These are phyloP conservation scores for Cordyceps cateniannulata DNA, from an alignment of 2,329 filamentous ascomycete species.

Conservation along the genomic window DNA sequence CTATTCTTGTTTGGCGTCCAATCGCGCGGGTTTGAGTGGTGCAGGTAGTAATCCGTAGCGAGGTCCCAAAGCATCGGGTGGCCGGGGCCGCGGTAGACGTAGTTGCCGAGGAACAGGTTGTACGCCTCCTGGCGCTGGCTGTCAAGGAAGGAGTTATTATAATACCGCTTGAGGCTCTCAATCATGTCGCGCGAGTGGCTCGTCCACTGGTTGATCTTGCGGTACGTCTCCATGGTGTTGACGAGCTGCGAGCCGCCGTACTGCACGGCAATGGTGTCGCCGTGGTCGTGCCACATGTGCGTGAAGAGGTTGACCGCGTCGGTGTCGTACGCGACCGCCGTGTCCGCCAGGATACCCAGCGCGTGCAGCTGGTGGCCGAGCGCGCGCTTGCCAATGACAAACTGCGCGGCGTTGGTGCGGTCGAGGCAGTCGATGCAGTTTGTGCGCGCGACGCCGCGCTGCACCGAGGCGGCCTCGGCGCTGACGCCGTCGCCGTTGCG, in stretches of 20 bases:
- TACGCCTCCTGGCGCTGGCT: slow-evolving; percentile 97
- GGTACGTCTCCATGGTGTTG: slow-evolving; percentile 98
- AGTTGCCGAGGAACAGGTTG: slow-evolving; percentile 94
- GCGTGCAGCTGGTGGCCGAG: slow-evolving; percentile 89
- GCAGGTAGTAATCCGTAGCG: slow-evolving; percentile 89
- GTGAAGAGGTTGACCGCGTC: slow-evolving; percentile 96
- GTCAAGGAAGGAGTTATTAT: slow-evolving; percentile 97
- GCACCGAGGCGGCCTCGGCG: slow-evolving; percentile 57
- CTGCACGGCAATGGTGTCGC: slow-evolving; percentile 94
- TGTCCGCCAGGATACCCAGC: slow-evolving; percentile 75
- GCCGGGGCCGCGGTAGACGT: slow-evolving; percentile 69
- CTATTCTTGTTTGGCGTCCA: slow-evolving; percentile 58
- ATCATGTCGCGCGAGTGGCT: slow-evolving; percentile 98
- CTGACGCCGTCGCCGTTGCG: slow-evolving; percentile 71
- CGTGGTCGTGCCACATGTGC: slow-evolving; percentile 97
- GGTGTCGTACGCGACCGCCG: slow-evolving; percentile 83
- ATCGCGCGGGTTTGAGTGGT: slow-evolving; percentile 74
- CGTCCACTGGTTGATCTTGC: slow-evolving; percentile 98
- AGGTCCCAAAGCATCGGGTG: slow-evolving; percentile 97
- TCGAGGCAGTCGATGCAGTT: slow-evolving; percentile 98
- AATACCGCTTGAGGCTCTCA: slow-evolving; percentile 97
- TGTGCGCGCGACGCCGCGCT: slow-evolving; percentile 88
- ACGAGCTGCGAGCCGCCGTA: slow-evolving; percentile 96
- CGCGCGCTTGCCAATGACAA: slow-evolving; percentile 92
- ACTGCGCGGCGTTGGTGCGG: slow-evolving; percentile 94